A percentile compares a stretch with the other conserved stretches of the same genome.
phyloP scores from a whole-genome alignment of 352 stramenopile genomes.

The Aphanomyces stellatus region DNA sequence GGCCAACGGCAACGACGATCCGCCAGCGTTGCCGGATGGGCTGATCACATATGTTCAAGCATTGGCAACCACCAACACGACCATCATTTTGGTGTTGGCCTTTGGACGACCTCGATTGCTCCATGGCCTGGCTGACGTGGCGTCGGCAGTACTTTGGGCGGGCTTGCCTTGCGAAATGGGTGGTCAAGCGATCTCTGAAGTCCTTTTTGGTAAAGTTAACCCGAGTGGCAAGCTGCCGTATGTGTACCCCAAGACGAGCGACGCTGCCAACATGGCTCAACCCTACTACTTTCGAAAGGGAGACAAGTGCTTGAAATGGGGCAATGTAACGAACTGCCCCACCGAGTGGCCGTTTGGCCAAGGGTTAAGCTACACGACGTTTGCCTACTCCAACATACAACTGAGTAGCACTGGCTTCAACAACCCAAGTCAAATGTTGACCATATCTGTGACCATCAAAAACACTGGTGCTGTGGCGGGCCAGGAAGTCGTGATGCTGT shows the following conservation, averaged over 20 bases:
- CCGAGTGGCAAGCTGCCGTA: slow-evolving; percentile 69
- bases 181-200: slow-evolving; percentile 58
- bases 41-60: slow-evolving; percentile 53
- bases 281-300: slow-evolving; percentile 34
- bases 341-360: slow-evolving; percentile 74
- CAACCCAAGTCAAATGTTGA: slow-evolving; percentile 3
- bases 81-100: slow-evolving; percentile 63
- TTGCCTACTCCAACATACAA: slow-evolving; percentile 37
- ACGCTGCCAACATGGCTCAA: slow-evolving; percentile 38
- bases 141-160: slow-evolving; percentile 54
- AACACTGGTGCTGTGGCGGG: slow-evolving; percentile 29
- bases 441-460: slow-evolving; percentile 22
- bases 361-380: slow-evolving; percentile 62
- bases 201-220: slow-evolving; percentile 60
- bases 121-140: slow-evolving; percentile 29
- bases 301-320: slow-evolving; percentile 26
- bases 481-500: slow-evolving; percentile 37
- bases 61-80: slow-evolving; percentile 41
- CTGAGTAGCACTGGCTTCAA: slow-evolving; percentile 27
- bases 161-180: slow-evolving; percentile 72
- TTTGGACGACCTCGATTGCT: slow-evolving; percentile 61
- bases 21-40: slow-evolving; percentile 43
- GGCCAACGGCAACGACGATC: slow-evolving; percentile 62
- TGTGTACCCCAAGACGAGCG: slow-evolving; percentile 54
- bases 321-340: slow-evolving; percentile 23